Base-by-base conservation (phyloP, 495 filamentous ascomycete species). In the Glonium stellatum region DNA sequence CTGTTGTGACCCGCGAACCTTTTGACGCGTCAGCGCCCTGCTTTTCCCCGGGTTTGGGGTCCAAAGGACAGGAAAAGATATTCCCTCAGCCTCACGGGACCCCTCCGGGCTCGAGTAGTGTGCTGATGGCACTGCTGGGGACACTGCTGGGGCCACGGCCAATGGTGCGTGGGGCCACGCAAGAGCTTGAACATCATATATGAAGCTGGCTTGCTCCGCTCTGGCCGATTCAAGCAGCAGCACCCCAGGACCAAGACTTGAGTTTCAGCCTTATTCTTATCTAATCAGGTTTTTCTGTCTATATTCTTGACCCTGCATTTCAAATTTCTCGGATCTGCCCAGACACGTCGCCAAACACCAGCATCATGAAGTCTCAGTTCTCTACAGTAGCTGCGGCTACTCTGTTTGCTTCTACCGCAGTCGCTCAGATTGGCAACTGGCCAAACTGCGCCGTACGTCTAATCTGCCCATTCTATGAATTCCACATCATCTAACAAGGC, bases 161-260 rank as follows among this genome's bases (percentile, higher is more conserved):
- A 65, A 65, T 60, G 23, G 31, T 25, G 37, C 10, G n/a, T 34
- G 31, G 42, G 63, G 63, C 63, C 63, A 54, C 63, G 63, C 58
- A 54, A 55, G 36, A 49, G 12, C 47, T 37, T 19, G 12, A 10
- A 21, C 13, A 27, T 13, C 9, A 55, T 50, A 55, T 55, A 55
- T 13, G 39, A 46, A 25, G 48, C 19, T 22, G 35, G 48, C 46
- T 31, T 27, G 49, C 13, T 25, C 18, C 22, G 46, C 15, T 44
- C 10, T 18, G 18, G 2, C 39, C 12, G 13, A 4, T 1, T 44
- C 18, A 18, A 15, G 39, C 4, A 44, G 39, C 39, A 44, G 39
- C 39, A 18, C 39, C 39, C 1, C 18, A 31, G 39, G 18, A 44
- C 39, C 39, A 4, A 4, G 39, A 27, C 25, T 22, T 3, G 27